Conservation (phyloP, 1,139 yeast genomes). For the Hemisphaericaspora lyxosophila region DNA sequence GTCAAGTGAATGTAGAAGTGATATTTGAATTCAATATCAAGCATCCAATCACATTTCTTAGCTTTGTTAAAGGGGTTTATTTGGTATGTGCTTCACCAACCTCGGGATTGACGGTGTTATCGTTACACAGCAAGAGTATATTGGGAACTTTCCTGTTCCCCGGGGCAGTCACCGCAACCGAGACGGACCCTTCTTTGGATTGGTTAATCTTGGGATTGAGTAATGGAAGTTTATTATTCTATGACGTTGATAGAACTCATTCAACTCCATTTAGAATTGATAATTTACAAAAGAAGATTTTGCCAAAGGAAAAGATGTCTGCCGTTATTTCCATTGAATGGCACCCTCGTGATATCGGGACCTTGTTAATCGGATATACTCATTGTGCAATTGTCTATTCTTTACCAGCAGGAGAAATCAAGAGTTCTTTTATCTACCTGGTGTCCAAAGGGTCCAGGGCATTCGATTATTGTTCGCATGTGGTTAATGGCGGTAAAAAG, state of each 20-base stretch:
- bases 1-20: conserved; percentile 80
- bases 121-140: conserved; percentile 62
- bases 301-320: conserved; percentile 51
- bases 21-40: conserved; percentile 55
- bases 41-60: conserved; percentile 53
- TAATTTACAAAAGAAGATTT: conserved; percentile 63
- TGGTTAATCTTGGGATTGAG: conserved; percentile 81
- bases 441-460: conserved; percentile 38
- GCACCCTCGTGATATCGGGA: conserved; percentile 90
- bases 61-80: conserved; percentile 78
- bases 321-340: conserved; percentile 68
- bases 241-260: conserved; percentile 76
- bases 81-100: conserved; percentile 56
- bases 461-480: conserved; percentile 29
- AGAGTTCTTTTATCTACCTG: conserved; percentile 57
- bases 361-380: conserved; percentile 69
- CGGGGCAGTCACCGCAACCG: conserved; percentile 65
- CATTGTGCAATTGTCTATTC: conserved; percentile 72
- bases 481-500: conserved; percentile 45
- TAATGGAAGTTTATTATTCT: conserved; percentile 74
- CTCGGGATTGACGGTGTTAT: conserved; percentile 60
- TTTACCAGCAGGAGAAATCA: conserved; percentile 57
- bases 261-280: conserved; percentile 67
- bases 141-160: conserved; percentile 58
- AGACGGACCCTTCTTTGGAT: conserved; percentile 82